Evolutionary conservation across 1,139 yeast genomes (phyloP).

Genomic region (Suhomyces maxii): DNA sequence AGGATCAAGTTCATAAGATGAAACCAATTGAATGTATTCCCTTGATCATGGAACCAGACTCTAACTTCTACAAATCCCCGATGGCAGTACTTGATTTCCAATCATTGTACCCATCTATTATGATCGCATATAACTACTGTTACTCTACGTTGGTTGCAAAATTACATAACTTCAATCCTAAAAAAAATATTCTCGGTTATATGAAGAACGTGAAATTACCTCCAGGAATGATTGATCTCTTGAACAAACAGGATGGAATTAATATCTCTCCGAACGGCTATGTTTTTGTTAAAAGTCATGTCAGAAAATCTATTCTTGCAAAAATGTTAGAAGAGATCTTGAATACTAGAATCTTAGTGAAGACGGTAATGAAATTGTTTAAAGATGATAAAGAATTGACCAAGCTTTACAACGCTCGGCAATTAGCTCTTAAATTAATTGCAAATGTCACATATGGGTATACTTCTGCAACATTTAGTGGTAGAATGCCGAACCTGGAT

Average conservation of each 20-base stretch:
- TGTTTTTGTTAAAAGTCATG: conserved; percentile 64
- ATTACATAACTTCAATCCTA: conserved; percentile 51
- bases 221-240: conserved; percentile 54
- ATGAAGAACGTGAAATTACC: conserved; percentile 50
- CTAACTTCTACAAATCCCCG: conserved; percentile 85
- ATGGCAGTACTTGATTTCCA: conserved; percentile 89
- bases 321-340: conserved; percentile 83
- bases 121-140: conserved; percentile 91
- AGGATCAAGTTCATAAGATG: conserved; percentile 79
- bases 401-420: conserved; percentile 71
- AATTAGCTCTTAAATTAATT: conserved; percentile 80
- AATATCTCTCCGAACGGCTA: conserved; percentile 84
- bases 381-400: conserved; percentile 45
- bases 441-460: conserved; percentile 98
- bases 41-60: conserved; percentile 86
- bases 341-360: conserved; percentile 76
- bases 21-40: conserved; percentile 87
- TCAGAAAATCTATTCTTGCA: conserved; percentile 73
- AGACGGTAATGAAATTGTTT: conserved; percentile 64
- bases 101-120: conserved; percentile 87
- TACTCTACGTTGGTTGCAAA: conserved; percentile 84
- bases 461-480: conserved; percentile 91
- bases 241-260: conserved; percentile 52
- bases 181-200: conserved; percentile 41
- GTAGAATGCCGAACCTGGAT: conserved; percentile 96